Percentiles rank a stretch among this genome's conserved stretches.
phyloP scores from a whole-genome alignment of 2,329 filamentous ascomycete genomes.

The Phyllosticta citriasiana region DNA sequence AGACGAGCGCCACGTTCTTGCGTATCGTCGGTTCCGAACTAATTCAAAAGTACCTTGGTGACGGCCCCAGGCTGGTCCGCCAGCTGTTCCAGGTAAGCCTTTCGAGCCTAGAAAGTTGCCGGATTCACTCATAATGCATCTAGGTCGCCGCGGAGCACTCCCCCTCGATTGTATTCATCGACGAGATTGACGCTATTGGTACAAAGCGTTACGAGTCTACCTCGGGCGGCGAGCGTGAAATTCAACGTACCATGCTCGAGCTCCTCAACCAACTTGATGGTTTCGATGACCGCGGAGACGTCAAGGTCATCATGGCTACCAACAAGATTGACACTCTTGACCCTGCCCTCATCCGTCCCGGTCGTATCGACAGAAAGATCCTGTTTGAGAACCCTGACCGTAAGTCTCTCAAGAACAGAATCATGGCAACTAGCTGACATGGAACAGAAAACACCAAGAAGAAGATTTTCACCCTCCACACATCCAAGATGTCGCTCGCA shows the following conservation, averaged over 20 bases:
- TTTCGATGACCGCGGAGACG: constrained; percentile 96
- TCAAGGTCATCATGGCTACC: constrained; percentile 99
- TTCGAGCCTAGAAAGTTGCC: too few relatives aligned
- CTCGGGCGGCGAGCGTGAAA: constrained; percentile 91
- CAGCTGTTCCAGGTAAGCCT: constrained; percentile 66
- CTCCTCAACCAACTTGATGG: constrained; percentile 96
- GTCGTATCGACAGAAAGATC: constrained; percentile 98
- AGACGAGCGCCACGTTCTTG: constrained; percentile 96
- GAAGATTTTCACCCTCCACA: constrained; percentile 98
- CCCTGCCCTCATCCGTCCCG: constrained; percentile 88
- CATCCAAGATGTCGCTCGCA: constrained; percentile 94
- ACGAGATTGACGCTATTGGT: constrained; percentile 97
- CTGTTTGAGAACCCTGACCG: constrained; percentile 63
- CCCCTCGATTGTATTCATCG: constrained; percentile 96
- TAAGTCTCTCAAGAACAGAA: constrained; percentile 28
- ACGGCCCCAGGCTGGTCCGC: constrained; percentile 86
- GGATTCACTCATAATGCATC: neutral
- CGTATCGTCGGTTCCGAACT: constrained; percentile 94
- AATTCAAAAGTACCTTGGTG: constrained; percentile 97
- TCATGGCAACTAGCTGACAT: constrained; percentile 38
- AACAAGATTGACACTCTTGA: constrained; percentile 99
- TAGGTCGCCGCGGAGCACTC: constrained; percentile 84
- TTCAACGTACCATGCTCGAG: constrained; percentile 97
- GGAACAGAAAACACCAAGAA: constrained; percentile 76
- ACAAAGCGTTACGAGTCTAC: constrained; percentile 98